These are phyloP conservation scores for Vitis amurensis DNA, from an alignment of 164 flowering plant species.

Conservation along the genomic window DNA sequence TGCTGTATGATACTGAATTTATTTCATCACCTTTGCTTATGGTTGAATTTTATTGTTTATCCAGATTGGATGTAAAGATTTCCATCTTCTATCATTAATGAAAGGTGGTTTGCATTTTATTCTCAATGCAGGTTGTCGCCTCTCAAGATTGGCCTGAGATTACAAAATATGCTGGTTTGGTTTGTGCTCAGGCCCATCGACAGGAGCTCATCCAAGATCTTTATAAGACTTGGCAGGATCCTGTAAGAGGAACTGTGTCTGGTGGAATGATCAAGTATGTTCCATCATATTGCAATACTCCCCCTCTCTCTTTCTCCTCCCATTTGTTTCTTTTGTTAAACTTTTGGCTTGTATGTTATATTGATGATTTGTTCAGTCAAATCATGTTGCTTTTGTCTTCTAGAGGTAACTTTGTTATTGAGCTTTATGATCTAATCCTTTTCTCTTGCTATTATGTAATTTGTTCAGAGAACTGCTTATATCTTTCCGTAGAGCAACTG, in stretches of 20 bases:
- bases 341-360: too few relatives aligned
- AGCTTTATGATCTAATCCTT: too few relatives aligned
- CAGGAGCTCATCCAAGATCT: constrained; percentile 80
- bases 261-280: constrained; percentile 81
- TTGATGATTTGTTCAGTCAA: too few relatives aligned
- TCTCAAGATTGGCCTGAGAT: constrained; percentile 88
- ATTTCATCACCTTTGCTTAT: neutral
- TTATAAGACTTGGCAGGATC: constrained; percentile 69
- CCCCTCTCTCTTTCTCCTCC: neutral
- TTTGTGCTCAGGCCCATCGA: constrained; percentile 78
- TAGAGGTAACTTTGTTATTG: too few relatives aligned
- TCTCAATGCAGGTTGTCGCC: constrained; percentile 60
- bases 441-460: too few relatives aligned
- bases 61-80: neutral
- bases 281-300: neutral
- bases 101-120: neutral
- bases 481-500: constrained; percentile 87
- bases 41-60: neutral
- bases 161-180: constrained; percentile 78
- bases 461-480: constrained; percentile 79
- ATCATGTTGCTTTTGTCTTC: too few relatives aligned
- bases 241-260: constrained; percentile 52
- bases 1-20: constrained; percentile 50
- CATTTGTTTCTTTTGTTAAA: neutral
- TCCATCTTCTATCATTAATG: neutral